Base-by-base conservation (phyloP, 805 yeast species). In the Metschnikowia shivogae region DNA sequence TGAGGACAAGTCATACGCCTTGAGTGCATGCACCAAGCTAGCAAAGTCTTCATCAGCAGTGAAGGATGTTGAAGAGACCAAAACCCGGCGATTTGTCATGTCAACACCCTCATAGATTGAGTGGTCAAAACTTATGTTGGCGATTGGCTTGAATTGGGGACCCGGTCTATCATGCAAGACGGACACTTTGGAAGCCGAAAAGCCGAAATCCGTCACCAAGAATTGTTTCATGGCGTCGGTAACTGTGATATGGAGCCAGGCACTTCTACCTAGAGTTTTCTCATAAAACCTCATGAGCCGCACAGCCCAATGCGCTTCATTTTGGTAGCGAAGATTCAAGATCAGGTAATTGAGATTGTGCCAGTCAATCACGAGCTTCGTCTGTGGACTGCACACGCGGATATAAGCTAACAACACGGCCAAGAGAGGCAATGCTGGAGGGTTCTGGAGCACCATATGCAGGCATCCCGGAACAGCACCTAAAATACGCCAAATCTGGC, bases 21-120 rank as follows among this genome's bases (percentile, higher is more conserved):
- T 74, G 44, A 93, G 68, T 0, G 96, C 89, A 9, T 81, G 79
- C 13, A 92, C 66, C 13, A 93, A 65, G 31, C 86, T 64, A 20
- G 68, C 68, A 44, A 93, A 80, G 61, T 93, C 96, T 63, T 93
- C 99, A 63, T 93, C 99, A 1, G 95, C 93, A 0, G 99, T 92
- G 61, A 89, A 93, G 1, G 97, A 89, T 0, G 99, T 92, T 0
- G 97, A 84, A 0, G 92, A 83, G 3, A 92, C 80, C 11, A 93
- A 54, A n/a, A 92, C 70, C 52, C 81, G 81, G 57, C 82, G 86
- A 61, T 53, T 52, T 30, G 44, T 33, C 4, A 63, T 48, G 34
- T 58, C 44, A 3, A 67, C 49, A 13, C 45, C 62, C 2, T 50
- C 44, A 38, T 70, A 70, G 2, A 71, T 12, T 9, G 55, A 61